Base-by-base conservation (phyloP, 164 flowering plant species). In the Kingdonia uniflora region DNA sequence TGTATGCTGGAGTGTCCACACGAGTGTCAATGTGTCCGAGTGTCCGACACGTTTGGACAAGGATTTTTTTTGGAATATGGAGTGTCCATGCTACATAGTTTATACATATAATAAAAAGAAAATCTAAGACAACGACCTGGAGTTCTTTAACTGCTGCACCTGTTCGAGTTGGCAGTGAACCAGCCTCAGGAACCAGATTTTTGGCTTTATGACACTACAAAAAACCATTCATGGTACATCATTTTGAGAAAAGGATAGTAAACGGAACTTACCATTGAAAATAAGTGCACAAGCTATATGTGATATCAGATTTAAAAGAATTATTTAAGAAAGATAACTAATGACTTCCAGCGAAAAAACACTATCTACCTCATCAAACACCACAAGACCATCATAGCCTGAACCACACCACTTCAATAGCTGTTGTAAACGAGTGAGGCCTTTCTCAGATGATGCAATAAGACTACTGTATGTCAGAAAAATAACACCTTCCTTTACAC, bases 141-240 rank as follows among this genome's bases (percentile, higher is more conserved):
- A 92, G 73, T 25, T 92, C 99, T 56, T 88, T 78, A 68, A 92
- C 99, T 41, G 89, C 95, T 72, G 85, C 95, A 25, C 99, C 99
- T 3, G 96, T 92, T 53, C 96, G 81, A 51, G 99, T 92, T 49
- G 99, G 81, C 65, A 84, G 94, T 41, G 81, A 73, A 57, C 99
- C 99, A 70, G 95, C 72, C 71, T 92, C 99, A 55, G 99, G 99
- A 50, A 92, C 77, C 68, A 92, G 69, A 71, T 92, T 92, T 71
- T 92, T 92, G 6, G 99, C 99, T 76, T 92, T 92, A 68, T 92
- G 99, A 73, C 99, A 92, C 99, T 92, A 68, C 65, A 80, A 25
- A 68, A 51, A 53, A 65, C 4, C 6, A 29, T 29, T 29, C 35
- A 29, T 29, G 4, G 35, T 29, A 29, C 4, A 29, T 29, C 35